Evolutionary conservation across 75 land plant species (phyloP).

Genomic region (Isoetes taiwanensis): DNA sequence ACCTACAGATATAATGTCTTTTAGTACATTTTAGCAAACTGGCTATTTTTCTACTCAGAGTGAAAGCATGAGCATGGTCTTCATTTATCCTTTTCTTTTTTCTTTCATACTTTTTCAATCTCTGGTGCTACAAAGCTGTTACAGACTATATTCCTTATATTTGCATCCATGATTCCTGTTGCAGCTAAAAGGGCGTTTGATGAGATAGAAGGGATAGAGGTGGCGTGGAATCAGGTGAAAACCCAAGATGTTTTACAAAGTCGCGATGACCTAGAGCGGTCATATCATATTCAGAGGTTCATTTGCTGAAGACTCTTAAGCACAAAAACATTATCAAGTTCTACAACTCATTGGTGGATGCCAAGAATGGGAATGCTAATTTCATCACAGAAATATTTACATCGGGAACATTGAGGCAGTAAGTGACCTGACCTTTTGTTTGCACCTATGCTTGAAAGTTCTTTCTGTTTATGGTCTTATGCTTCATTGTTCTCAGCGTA

Average conservation of each 20-base stretch:
- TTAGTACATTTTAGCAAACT: no score
- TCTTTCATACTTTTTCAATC: no score
- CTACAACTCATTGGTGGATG: conserved; percentile 71
- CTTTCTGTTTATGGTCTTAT: no score
- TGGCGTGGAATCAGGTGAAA: conserved; percentile 85
- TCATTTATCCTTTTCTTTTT: no score
- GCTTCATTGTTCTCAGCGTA: no score
- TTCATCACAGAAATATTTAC: conserved; percentile 76
- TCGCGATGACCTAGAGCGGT: conserved; percentile 65
- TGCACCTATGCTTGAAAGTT: no score
- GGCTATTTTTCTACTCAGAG: no score
- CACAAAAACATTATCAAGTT: conserved; percentile 77
- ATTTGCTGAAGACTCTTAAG: conserved; percentile 62
- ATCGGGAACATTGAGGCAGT: conserved; percentile 78
- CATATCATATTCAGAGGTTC: conserved; percentile 60
- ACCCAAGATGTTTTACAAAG: conserved; percentile 45
- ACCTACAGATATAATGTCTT: no score
- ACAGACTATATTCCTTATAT: no score
- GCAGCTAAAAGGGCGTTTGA: conserved; percentile 77
- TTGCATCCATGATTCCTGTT: neutral
- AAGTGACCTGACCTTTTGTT: no score
- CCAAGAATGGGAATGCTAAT: conserved; percentile 42
- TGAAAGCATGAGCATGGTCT: no score
- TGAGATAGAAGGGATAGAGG: conserved; percentile 71
- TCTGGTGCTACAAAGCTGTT: no score